Evolutionary conservation across 2,329 filamentous ascomycete genomes (phyloP), one percentile per base, ranked within the genome.

Genomic region (Epichloe festucae): DNA sequence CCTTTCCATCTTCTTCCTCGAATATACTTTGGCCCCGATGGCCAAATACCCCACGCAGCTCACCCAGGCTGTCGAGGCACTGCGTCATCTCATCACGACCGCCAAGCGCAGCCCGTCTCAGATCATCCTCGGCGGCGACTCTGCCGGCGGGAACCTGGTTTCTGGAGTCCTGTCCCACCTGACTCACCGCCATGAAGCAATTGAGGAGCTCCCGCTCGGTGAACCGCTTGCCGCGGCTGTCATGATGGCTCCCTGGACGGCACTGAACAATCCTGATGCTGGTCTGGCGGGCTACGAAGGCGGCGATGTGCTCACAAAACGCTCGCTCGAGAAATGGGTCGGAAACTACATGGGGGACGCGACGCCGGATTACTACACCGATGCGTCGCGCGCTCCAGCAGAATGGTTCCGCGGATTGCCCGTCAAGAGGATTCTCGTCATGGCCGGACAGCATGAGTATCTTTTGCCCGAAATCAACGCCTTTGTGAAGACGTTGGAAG

Each of bases 31-130:
- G 14, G 54, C 54, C 5, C 57, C 57, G 2, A 43, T 48, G 19
- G 56, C 48, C n/a, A 41, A n/a, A 5, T 59, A 59, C 19, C 57
- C 57, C 35, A 54, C 56, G 11, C 57, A 59, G 42, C 54, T 58
- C 21, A 56, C 45, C 14, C 57, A 59, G 31, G 53, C 53, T 5
- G 56, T 59, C 27, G 57, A 56, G 15, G 53, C 47, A n/a, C 47
- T 58, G 36, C 54, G 56, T 11, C 51, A 58, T 31, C 46, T 58
- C 3, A 8, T 58, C 43, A 50, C 21, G 7, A 40, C 49, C 11
- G 51, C 52, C 3, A 34, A 44, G 23, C 54, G 48, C n/a, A 41
- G 46, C 5, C 55, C 56, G 4, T 43, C 39, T 4, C 47, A 45
- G 12, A 53, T 58, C 7, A 48, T 58, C 10, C 46, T 58, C 21